These are phyloP conservation scores for Ophiostoma montium DNA, from an alignment of 2,329 filamentous ascomycete species.

Conservation along the genomic window DNA sequence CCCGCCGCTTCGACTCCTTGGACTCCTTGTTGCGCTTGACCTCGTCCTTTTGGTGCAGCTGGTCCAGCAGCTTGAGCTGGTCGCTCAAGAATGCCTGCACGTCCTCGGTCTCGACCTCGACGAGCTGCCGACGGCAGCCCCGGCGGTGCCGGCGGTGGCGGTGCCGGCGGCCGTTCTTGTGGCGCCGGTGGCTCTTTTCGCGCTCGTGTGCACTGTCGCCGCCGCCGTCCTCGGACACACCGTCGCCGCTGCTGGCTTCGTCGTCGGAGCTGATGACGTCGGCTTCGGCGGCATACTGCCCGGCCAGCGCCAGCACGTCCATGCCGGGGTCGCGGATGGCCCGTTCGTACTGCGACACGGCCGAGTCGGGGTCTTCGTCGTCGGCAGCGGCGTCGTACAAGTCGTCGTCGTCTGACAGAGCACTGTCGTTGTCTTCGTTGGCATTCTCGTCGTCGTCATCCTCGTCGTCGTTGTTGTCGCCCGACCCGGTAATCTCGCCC, in stretches of 20 bases:
- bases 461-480: constrained; percentile 3
- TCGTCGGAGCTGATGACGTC: neutral
- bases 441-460: neutral
- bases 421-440: neutral
- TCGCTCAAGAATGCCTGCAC: constrained; percentile 63
- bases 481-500: neutral
- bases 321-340: constrained; percentile 60
- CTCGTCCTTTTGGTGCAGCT: constrained; percentile 32
- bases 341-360: constrained; percentile 62
- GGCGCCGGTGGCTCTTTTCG: neutral
- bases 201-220: neutral
- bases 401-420: neutral
- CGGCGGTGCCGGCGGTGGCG: neutral
- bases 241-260: neutral
- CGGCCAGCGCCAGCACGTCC: constrained; percentile 42
- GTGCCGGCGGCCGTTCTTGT: neutral
- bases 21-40: constrained; percentile 25
- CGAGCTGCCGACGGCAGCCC: constrained; percentile 7
- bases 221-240: neutral
- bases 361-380: constrained; percentile 31
- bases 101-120: constrained; percentile 56
- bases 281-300: constrained; percentile 26
- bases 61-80: constrained; percentile 65
- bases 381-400: constrained; percentile 17
- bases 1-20: constrained; percentile 22